These are phyloP conservation scores for Vaucheria bursata DNA, from an alignment of 352 stramenopile species.

Conservation along the genomic window DNA sequence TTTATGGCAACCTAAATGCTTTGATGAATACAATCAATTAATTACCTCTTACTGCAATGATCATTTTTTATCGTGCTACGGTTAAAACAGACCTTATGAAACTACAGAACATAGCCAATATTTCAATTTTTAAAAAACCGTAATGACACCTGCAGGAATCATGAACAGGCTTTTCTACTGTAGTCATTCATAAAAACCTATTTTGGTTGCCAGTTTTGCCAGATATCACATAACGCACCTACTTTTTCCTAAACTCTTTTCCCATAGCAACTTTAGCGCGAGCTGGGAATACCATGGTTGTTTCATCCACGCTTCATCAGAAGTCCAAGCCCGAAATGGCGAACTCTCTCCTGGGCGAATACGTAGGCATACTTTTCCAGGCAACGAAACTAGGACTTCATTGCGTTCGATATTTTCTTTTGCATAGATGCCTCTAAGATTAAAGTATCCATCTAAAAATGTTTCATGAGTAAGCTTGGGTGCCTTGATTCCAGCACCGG, in stretches of 20 bases:
- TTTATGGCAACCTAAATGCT: no score
- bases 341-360: constrained; percentile 18
- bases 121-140: no score
- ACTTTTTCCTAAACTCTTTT: constrained; percentile 18
- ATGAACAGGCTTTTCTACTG: no score
- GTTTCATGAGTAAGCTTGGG: constrained; percentile 37
- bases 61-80: no score
- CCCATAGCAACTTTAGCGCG: constrained; percentile 42
- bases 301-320: constrained; percentile 30
- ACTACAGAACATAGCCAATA: no score
- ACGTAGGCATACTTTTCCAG: constrained; percentile 11
- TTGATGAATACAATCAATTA: no score
- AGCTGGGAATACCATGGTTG: constrained; percentile 43
- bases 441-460: constrained; percentile 14
- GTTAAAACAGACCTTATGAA: no score
- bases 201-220: no score
- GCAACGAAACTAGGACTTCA: constrained; percentile 30
- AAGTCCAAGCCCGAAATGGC: constrained; percentile 39
- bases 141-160: no score
- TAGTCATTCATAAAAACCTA: no score
- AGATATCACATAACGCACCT: constrained; percentile 1
- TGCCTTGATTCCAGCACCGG: constrained; percentile 13
- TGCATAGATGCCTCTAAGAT: constrained; percentile 26
- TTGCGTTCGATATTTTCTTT: constrained; percentile 19
- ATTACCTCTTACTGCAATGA: no score